Conservation (phyloP, 805 yeast genomes). For the Candida alai region DNA sequence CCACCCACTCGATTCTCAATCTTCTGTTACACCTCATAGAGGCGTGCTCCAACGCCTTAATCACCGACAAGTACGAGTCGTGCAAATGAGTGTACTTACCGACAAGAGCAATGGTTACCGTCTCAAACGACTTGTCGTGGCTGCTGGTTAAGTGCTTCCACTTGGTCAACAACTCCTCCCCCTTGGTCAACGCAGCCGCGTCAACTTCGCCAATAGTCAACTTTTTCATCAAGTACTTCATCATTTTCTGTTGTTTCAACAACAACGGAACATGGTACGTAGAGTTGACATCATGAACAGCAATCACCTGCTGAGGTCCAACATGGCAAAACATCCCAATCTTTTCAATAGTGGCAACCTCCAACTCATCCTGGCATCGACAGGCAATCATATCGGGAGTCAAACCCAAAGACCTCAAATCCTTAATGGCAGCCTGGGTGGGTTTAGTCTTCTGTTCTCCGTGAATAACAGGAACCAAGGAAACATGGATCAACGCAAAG, state of each 20-base stretch:
- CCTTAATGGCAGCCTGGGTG: conserved; percentile 98
- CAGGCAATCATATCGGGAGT: conserved; percentile 97
- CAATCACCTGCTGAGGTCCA: conserved; percentile 95
- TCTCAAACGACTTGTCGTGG: conserved; percentile 79
- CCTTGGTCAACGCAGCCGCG: conserved; percentile 53
- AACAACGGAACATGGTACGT: conserved; percentile 96
- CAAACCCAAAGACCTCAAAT: conserved; percentile 90
- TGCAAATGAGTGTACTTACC: conserved; percentile 96
- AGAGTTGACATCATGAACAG: conserved; percentile 94
- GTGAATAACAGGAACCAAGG: conserved; percentile 94
- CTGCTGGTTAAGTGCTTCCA: conserved; percentile 80
- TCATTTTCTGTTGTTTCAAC: conserved; percentile 80
- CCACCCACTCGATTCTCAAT: conserved; percentile 93
- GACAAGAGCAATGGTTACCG: conserved; percentile 91
- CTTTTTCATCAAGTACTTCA: conserved; percentile 67
- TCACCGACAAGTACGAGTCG: conserved; percentile 92
- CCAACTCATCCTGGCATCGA: conserved; percentile 85
- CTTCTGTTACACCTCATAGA: conserved; percentile 85
- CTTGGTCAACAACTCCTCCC: conserved; percentile 62
- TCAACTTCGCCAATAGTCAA: conserved; percentile 49
- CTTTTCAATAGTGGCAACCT: conserved; percentile 82
- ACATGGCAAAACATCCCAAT: conserved; percentile 99
- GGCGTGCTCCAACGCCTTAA: conserved; percentile 92
- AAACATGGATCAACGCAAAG: conserved; percentile 94
- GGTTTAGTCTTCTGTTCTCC: conserved; percentile 99